phyloP scores from a whole-genome alignment of 1,284 basidiomycete genomes.

The Ceratobasidium sp. region DNA sequence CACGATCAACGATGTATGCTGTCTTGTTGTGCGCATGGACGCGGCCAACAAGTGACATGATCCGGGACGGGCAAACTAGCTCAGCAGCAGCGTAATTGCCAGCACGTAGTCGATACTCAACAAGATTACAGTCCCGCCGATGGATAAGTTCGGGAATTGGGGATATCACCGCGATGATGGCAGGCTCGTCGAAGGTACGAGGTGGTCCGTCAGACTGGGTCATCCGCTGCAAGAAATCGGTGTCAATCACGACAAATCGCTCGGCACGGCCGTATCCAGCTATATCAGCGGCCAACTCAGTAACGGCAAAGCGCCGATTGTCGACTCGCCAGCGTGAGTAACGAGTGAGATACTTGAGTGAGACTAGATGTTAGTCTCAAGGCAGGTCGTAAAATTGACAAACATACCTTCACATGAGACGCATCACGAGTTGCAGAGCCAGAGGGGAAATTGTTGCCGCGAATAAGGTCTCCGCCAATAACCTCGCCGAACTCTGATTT shows the following conservation, averaged over 20 bases:
- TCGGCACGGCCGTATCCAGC: background rate
- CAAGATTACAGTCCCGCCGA: background rate
- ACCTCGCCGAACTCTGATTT: background rate
- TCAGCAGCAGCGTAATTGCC: background rate
- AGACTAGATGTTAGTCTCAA: background rate
- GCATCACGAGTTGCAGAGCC: background rate
- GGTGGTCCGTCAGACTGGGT: background rate
- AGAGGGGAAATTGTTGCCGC: background rate
- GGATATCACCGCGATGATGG: conserved; percentile 1
- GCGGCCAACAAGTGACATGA: background rate
- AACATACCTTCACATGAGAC: conserved; percentile 3
- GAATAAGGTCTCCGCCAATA: background rate
- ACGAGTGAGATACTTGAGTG: background rate
- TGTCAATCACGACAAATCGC: conserved; percentile 9
- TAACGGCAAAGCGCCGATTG: background rate
- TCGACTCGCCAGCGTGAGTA: background rate
- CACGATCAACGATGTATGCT: conserved; percentile 2
- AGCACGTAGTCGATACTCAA: conserved; percentile 4
- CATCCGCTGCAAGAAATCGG: background rate
- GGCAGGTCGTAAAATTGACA: background rate
- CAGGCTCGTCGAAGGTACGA: background rate
- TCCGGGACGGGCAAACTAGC: background rate
- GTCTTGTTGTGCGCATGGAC: background rate
- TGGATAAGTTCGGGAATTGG: background rate
- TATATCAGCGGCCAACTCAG: background rate